A percentile compares a stretch with the other conserved stretches of the same genome.
phyloP scores from a whole-genome alignment of 2,329 filamentous ascomycete species.

The Alternaria brassicicola region DNA sequence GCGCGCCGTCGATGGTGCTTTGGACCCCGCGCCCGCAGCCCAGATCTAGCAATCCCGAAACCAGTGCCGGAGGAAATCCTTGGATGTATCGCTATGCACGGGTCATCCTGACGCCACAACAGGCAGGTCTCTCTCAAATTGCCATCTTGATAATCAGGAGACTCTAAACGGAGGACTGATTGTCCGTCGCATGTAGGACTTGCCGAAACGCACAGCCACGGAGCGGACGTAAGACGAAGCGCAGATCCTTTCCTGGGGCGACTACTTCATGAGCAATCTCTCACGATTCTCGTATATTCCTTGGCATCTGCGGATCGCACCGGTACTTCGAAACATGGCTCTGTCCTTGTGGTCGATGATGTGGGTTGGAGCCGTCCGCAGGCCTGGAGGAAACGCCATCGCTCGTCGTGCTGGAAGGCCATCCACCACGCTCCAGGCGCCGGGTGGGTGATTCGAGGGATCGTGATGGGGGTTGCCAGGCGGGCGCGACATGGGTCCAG shows the following conservation, averaged over 20 bases:
- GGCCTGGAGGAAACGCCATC: neutral
- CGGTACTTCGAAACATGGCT: slow-evolving; percentile 1
- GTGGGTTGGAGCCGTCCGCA: neutral
- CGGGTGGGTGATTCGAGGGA: neutral
- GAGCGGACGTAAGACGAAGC: slow-evolving; percentile 7
- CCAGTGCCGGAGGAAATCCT: slow-evolving; percentile 12
- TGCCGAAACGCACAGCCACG: slow-evolving; percentile 5
- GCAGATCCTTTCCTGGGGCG: slow-evolving; percentile 29
- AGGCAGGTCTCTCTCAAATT: slow-evolving; percentile 4
- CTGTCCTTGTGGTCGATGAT: neutral
- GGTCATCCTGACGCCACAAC: slow-evolving; percentile 12
- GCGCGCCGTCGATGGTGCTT: slow-evolving; percentile 28
- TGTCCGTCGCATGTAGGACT: neutral
- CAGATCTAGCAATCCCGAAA: slow-evolving; percentile 6
- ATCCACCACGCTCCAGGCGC: neutral
- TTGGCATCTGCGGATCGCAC: slow-evolving; percentile 26
- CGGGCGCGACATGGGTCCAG: neutral
- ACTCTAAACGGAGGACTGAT: neutral
- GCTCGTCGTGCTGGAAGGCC: neutral
- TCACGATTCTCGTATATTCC: slow-evolving; percentile 25
- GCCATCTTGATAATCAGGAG: neutral
- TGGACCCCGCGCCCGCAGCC: slow-evolving; percentile 21
- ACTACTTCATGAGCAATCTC: slow-evolving; percentile 6
- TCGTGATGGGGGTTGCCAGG: neutral
- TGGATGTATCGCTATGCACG: slow-evolving; percentile 5